Conservation (phyloP, 805 yeast species). For the Yarrowia porcina region DNA sequence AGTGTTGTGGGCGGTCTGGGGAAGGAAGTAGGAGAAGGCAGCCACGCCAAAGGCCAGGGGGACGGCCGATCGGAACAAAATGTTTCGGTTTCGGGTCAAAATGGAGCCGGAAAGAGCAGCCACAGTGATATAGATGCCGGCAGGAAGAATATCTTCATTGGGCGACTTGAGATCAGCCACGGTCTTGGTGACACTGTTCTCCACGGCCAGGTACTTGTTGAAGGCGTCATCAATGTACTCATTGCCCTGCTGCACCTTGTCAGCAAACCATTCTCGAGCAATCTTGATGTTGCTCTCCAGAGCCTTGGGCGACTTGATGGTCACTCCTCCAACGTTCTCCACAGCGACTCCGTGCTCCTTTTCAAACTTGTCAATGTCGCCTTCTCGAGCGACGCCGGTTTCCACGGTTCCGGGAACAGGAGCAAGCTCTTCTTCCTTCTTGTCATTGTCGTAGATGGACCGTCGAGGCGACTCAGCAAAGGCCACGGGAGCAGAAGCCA, state of each 20-base stretch:
- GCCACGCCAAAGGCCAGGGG: constrained; percentile 61
- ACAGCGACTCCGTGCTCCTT: constrained; percentile 29
- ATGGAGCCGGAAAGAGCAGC: constrained; percentile 73
- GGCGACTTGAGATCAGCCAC: constrained; percentile 60
- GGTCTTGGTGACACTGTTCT: constrained; percentile 60
- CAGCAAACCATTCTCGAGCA: constrained; percentile 47
- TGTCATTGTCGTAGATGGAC: constrained; percentile 37
- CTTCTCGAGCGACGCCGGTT: constrained; percentile 27
- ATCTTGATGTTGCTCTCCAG: constrained; percentile 50
- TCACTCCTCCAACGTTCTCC: constrained; percentile 51
- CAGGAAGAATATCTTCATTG: constrained; percentile 69
- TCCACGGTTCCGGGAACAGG: constrained; percentile 36
- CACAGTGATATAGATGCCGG: constrained; percentile 61
- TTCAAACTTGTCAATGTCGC: constrained; percentile 26
- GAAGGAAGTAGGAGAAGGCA: constrained; percentile 68
- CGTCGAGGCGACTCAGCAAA: constrained; percentile 25
- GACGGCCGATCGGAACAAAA: constrained; percentile 50
- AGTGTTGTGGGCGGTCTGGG: constrained; percentile 65
- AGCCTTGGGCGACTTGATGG: constrained; percentile 50
- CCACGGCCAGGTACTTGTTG: constrained; percentile 52
- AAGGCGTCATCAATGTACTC: constrained; percentile 48
- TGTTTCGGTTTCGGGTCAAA: constrained; percentile 62
- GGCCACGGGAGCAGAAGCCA: constrained; percentile 22
- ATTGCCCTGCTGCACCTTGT: constrained; percentile 40
- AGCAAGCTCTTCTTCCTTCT: constrained; percentile 27